phyloP scores from a whole-genome alignment of 78 protist genomes.

The Dictyostelium capitatum region DNA sequence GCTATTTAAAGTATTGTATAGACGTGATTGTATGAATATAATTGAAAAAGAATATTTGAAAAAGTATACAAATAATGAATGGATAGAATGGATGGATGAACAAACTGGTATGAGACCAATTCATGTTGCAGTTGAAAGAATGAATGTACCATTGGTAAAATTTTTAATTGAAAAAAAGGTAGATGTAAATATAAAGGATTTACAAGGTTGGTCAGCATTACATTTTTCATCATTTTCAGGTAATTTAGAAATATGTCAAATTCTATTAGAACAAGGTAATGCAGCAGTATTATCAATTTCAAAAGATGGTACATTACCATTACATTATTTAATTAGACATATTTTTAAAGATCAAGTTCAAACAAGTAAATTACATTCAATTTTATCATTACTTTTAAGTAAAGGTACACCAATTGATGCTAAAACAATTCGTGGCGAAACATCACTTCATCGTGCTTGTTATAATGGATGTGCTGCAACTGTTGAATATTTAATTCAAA shows the following conservation, averaged over 20 bases:
- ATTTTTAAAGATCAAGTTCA: neutral
- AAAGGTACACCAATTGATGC: constrained; percentile 74
- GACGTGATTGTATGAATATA: neutral
- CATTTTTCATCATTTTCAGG: constrained; percentile 75
- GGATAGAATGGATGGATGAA: constrained; percentile 75
- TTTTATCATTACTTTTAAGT: constrained; percentile 12
- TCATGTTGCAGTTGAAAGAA: constrained; percentile 37
- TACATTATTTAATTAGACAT: constrained; percentile 63
- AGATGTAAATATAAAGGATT: constrained; percentile 46
- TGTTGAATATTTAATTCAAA: constrained; percentile 18
- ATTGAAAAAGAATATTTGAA: constrained; percentile 15
- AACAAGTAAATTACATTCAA: neutral
- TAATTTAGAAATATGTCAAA: constrained; percentile 47
- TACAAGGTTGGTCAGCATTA: constrained; percentile 76
- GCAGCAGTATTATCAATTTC: constrained; percentile 69
- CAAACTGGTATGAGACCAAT: constrained; percentile 64
- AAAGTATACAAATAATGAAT: neutral
- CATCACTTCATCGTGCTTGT: constrained; percentile 65
- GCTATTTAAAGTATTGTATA: constrained; percentile 45
- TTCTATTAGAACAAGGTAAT: constrained; percentile 57
- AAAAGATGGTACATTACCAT: constrained; percentile 73
- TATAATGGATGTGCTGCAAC: constrained; percentile 27
- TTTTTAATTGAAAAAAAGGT: constrained; percentile 32
- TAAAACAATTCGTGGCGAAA: constrained; percentile 69
- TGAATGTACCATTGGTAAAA: constrained; percentile 37